Evolutionary conservation across 2,329 filamentous ascomycete genomes (phyloP), one percentile per base, ranked within the genome.

Genomic region (Fusarium guadeloupense): DNA sequence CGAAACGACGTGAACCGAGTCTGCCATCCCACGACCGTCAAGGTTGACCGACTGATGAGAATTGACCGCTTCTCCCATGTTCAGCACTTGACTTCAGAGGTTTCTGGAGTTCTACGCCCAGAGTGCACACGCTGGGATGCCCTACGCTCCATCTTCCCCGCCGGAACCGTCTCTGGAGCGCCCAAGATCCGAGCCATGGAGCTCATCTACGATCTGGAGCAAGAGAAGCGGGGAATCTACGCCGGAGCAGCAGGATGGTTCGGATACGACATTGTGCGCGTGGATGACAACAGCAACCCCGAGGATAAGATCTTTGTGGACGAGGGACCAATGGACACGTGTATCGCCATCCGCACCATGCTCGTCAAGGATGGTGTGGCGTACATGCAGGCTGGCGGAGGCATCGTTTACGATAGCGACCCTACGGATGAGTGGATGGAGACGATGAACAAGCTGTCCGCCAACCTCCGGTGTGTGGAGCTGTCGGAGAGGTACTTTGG

Each of bases 131-230:
- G 95, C 54, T 99, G 97, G 77, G 94, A 98, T 73, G 95, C 95
- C 9, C 96, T 99, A 80, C 86, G 94, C 33, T 93, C 91, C 65
- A 97, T 99, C 70, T 99, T 99, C 80, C 95, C 95, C 0, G 95
- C 95, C 5, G 95, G 95, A 51, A 99, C 95, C 0, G 94, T 98
- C 25, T 95, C 91, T 16, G 95, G 95, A 5, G 94, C 95, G 5
- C 95, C 95, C 54, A 99, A 99, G 79, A 93, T 99, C 50, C 87
- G 89, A 61, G 95, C 95, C 4, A 99, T 99, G 95, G 91, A 97
- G 78, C 82, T 99, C 59, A 99, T 99, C 70, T 93, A 91, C 40
- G 94, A 98, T 79, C 80, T 98, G 40, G 95, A 99, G 78, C 81
- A 85, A 64, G 95, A 99, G 83, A 97, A 97, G 82, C 85, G 95